Evolutionary conservation across 148 eudicot genomes (phyloP).

Genomic region (Diospyros lotus): DNA sequence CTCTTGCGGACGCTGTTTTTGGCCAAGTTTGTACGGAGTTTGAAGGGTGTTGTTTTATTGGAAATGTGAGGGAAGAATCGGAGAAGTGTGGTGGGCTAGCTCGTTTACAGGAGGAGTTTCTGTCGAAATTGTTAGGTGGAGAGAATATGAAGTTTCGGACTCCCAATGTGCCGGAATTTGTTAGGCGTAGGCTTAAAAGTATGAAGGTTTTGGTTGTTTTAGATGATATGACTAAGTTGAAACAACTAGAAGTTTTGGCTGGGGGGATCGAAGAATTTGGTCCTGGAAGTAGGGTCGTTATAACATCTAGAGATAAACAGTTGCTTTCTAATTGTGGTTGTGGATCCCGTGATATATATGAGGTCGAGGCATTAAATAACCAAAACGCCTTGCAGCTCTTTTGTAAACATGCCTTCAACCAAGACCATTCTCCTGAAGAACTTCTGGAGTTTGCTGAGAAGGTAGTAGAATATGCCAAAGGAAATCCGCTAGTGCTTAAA

Average conservation of each 20-base stretch:
- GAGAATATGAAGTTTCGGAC: background rate
- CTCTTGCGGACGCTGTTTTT: too few relatives aligned
- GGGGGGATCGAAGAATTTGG: background rate
- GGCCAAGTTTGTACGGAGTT: background rate
- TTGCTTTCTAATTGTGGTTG: background rate
- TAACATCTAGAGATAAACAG: constrained; percentile 9
- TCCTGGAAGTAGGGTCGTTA: constrained; percentile 12
- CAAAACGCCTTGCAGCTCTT: constrained; percentile 4
- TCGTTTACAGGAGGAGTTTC: background rate
- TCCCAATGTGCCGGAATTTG: background rate
- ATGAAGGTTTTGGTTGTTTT: constrained; percentile 12
- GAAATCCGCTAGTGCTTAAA: too few relatives aligned
- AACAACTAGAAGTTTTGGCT: background rate
- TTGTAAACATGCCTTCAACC: background rate
- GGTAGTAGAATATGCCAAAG: background rate
- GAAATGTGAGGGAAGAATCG: background rate
- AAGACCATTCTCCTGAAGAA: background rate
- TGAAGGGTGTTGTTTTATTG: background rate
- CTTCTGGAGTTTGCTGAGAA: background rate
- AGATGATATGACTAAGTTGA: constrained; percentile 6
- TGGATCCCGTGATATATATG: background rate
- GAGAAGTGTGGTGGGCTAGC: too few relatives aligned
- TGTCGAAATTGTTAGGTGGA: background rate
- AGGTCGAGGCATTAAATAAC: background rate
- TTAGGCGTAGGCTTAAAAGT: background rate